Base-by-base conservation (phyloP, 441 rosid species). In the Pelargonium exstipulatum region DNA sequence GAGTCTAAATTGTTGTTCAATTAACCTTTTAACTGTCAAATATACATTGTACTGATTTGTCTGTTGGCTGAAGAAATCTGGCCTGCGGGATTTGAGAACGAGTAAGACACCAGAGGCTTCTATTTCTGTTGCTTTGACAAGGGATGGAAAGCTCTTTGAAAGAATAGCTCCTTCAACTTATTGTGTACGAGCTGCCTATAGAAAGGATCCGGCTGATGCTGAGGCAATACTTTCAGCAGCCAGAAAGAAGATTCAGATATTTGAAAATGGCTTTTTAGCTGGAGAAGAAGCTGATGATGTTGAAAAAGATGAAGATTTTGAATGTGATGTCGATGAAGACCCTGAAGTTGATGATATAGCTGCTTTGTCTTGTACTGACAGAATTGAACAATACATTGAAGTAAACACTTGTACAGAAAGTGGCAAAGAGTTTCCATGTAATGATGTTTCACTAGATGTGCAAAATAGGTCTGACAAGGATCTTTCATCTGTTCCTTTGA, bases 21-120 rank as follows among this genome's bases (percentile, higher is more conserved):
- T 40, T 35, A 7, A 22, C 9, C 10, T 63, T 40, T 48, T 16
- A 12, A 58, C 22, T 9, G n/a, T 12, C 29, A 24, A 24, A 24
- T 46, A 43, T 61, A 37, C 43, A 63, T 67, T 32, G 32, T 9
- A 48, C 53, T 69, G n/a, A 66, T 67, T 18, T 65, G 17, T 32
- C 51, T 8, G 3, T 22, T 5, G 4, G n/a, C 66, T 68, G 66
- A 14, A 89, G 97, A 89, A 83, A 79, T 91, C 90, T 77, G 97
- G 96, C 58, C 80, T 91, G 75, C 84, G 96, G 75, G 96, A 91
- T 82, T 87, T 91, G 71, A 83, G 92, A 13, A 85, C 94, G 0
- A 91, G 97, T 77, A 89, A 86, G 85, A 91, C 94, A 62, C 97
- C 96, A 22, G 96, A 91, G 86, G 96, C 97, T 57, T 91, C 96